Percentiles rank a stretch among this genome's conserved stretches.
Evolutionary conservation across 331 rosid genomes (phyloP).

Genomic region (Rhamnella rubrinervis): DNA sequence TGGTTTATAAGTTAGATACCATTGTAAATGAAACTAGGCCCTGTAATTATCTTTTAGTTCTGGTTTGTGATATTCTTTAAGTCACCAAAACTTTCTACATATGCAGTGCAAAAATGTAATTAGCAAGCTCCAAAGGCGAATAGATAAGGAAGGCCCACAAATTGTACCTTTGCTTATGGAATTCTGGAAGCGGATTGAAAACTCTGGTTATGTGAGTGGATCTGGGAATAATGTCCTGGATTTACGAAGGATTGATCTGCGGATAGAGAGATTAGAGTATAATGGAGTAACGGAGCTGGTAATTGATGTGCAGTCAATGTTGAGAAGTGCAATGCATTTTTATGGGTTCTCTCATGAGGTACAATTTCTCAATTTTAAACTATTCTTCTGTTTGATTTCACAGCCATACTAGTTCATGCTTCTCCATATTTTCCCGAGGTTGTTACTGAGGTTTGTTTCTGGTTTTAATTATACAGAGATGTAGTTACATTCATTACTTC

Average conservation of each 20-base stretch:
- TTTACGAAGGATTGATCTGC: constrained; percentile 78
- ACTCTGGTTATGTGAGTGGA: constrained; percentile 58
- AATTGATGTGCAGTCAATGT: constrained; percentile 83
- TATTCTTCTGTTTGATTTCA: constrained; percentile 13
- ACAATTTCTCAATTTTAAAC: constrained; percentile 24
- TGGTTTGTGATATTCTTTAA: constrained; percentile 16
- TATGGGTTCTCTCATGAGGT: constrained; percentile 93
- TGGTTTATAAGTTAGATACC: neutral
- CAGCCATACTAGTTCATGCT: constrained; percentile 3
- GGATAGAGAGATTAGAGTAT: constrained; percentile 85
- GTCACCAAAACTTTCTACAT: constrained; percentile 21
- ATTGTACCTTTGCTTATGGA: constrained; percentile 91
- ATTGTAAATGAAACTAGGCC: too few relatives aligned
- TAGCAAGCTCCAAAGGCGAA: constrained; percentile 87
- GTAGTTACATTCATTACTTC: too few relatives aligned
- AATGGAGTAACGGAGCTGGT: constrained; percentile 84
- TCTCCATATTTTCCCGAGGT: constrained; percentile 2
- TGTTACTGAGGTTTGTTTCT: neutral
- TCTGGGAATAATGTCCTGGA: constrained; percentile 68
- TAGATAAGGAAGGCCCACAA: constrained; percentile 90
- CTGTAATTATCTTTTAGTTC: neutral
- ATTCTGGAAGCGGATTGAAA: constrained; percentile 90
- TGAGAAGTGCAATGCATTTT: constrained; percentile 84
- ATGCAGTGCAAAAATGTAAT: constrained; percentile 96
- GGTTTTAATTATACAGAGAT: neutral